Evolutionary conservation across 2,329 filamentous ascomycete genomes (phyloP).

Genomic region (Xylariales sp.): DNA sequence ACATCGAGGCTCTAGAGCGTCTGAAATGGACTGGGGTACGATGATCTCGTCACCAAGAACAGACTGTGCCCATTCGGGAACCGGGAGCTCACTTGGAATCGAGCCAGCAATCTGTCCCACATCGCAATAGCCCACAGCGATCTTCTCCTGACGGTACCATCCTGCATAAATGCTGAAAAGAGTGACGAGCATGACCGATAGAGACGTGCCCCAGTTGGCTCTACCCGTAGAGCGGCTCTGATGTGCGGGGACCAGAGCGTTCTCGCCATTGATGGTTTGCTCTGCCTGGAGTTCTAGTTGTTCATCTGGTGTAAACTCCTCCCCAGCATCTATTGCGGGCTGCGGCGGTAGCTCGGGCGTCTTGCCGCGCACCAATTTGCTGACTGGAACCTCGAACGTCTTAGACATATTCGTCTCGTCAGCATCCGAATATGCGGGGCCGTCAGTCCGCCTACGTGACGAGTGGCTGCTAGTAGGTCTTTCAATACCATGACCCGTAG

Average conservation of each 20-base stretch:
- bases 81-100: constrained; percentile 40
- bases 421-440: constrained; percentile 43
- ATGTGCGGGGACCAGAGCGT: constrained; percentile 36
- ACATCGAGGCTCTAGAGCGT: constrained; percentile 72
- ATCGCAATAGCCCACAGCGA: constrained; percentile 93
- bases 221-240: constrained; percentile 28
- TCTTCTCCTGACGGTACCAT: constrained; percentile 92
- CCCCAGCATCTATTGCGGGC: constrained; percentile 60
- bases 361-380: constrained; percentile 30
- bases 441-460: constrained; percentile 40
- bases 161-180: constrained; percentile 67
- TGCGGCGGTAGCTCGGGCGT: constrained; percentile 28
- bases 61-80: constrained; percentile 35
- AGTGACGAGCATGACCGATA: constrained; percentile 67
- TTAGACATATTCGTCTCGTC: constrained; percentile 50
- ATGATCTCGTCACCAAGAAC: constrained; percentile 47
- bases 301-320: constrained; percentile 93
- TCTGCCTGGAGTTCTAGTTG: constrained; percentile 75
- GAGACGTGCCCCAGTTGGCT: constrained; percentile 55
- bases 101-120: constrained; percentile 62
- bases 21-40: constrained; percentile 68
- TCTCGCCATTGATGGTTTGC: constrained; percentile 51
- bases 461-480: constrained; percentile 37
- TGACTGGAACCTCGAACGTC: constrained; percentile 53
- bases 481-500: constrained; percentile 37